Evolutionary conservation across 345 rosid genomes (phyloP).

Genomic region (Arabis hirsuta): DNA sequence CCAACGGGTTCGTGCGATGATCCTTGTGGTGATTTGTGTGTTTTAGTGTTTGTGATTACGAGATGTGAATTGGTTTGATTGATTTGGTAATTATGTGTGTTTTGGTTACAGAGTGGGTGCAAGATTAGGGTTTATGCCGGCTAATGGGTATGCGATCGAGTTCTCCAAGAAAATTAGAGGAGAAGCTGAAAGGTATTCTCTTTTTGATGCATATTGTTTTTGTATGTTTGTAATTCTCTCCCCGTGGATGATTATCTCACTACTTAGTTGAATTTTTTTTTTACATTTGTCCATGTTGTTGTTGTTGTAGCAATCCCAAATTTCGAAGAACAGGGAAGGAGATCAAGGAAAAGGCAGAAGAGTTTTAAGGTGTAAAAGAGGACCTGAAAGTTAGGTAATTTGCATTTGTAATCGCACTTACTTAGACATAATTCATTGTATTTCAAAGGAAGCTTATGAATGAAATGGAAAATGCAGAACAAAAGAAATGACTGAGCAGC

Average conservation of each 20-base stretch:
- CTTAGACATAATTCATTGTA: conserved; percentile 56
- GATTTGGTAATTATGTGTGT: conserved; percentile 25
- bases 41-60: conserved; percentile 23
- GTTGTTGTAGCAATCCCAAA: conserved; percentile 66
- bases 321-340: conserved; percentile 77
- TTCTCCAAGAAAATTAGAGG: conserved; percentile 80
- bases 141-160: conserved; percentile 51
- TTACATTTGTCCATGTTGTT: neutral
- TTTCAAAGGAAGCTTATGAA: conserved; percentile 64
- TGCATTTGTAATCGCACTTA: conserved; percentile 8
- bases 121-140: conserved; percentile 47
- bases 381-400: conserved; percentile 78
- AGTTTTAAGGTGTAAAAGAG: conserved; percentile 69
- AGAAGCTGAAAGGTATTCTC: conserved; percentile 52
- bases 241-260: too few relatives aligned
- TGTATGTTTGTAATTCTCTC: neutral
- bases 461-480: conserved; percentile 85
- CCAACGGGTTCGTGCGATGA: conserved; percentile 51
- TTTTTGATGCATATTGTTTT: neutral
- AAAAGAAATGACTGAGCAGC: conserved; percentile 87
- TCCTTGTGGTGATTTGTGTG: neutral
- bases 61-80: neutral
- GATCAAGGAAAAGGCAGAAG: conserved; percentile 78
- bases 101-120: conserved; percentile 48
- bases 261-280: neutral